Base-by-base conservation (phyloP, 306 rosid species). In the Prunus armeniaca region DNA sequence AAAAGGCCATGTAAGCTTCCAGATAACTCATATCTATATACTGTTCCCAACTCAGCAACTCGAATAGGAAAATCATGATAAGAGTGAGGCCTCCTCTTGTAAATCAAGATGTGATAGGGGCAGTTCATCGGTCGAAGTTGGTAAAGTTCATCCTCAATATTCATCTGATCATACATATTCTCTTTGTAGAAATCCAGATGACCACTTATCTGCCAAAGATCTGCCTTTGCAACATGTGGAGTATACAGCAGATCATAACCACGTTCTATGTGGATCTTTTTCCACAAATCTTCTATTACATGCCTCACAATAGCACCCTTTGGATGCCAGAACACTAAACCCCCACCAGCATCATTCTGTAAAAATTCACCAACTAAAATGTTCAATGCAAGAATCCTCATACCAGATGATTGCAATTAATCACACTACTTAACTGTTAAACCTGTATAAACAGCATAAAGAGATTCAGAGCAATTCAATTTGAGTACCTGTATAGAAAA, bases 71-170 rank as follows among this genome's bases (percentile, higher is more conserved):
- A 92, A 20, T 88, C 96, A 69, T 96, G 92, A 87, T 92, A 95
- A 2, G 99, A 95, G 80, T 93, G 92, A 73, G 62, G 97, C 88
- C 81, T 92, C 78, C 99, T 88, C 88, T 95, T 92, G 86, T 92
- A 95, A 72, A 91, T 63, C 83, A 95, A 81, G 80, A 95, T 92
- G 83, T 95, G 99, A 81, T 92, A 92, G 38, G 99, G 99, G 76
- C 99, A 95, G 88, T 95, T 95, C 99, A 95, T 95, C 15, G 98
- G 97, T 67, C 98, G 91, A 87, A 95, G 97, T 76, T 92, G 99
- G 91, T 92, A 92, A 76, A 88, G 88, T 79, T 89, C 99, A 13
- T 95, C 92, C 77, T 95, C 99, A 9, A 94, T 86, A 58, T 77
- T 86, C 97, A 95, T 95, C 82, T 92, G 99, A 80, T 90, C 94